Evolutionary conservation across 371 early-diverging fungal species (phyloP), one percentile per base, ranked within the genome.

Genomic region (Mucor lusitanicus): DNA sequence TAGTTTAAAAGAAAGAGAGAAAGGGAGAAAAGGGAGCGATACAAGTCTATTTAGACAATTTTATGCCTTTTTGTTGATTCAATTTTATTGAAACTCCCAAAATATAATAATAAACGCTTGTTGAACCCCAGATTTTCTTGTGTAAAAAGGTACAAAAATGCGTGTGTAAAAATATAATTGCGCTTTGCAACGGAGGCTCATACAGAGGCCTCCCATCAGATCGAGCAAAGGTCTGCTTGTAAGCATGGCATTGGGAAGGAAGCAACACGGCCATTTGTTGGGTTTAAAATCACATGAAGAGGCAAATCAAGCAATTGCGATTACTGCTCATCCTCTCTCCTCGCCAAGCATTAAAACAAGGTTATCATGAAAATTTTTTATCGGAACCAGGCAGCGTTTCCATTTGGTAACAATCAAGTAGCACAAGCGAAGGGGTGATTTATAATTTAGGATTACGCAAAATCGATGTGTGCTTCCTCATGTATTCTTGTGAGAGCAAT

Each of bases 41-140:
- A 11, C 25, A 25, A 25, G 50, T 50, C 13, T 25, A 23, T 50
- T 48, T 50, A 12, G 50, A 27, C 12, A 50, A 50, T 50, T 50
- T 50, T 50, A 50, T 50, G 50, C 50, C 50, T 25, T 25, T 50
- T 50, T 50, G 50, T 50, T 50, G 50, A 50, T 50, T 50, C 27
- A 11, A 50, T 4, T 50, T 25, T 25, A 50, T 50, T 50, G 12
- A 50, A 40, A 40, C 40, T 40, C 40, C 40, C 40, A 40, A 13
- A 40, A 40, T 40, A 17, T 40, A 40, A 40, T 40, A 40, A 40
- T 40, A 40, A 40, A 40, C 5, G 40, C 40, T 50, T 21, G 25
- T 50, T 50, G 21, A 50, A 50, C 50, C 50, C 3, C 50, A 50
- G 27, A 50, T 50, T 27, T 50, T 50, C 25, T 50, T 50, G 50